Evolutionary conservation across 2,329 filamentous ascomycete species (phyloP), one percentile per base, ranked within the genome.

Genomic region (Coniochaeta prunicola): DNA sequence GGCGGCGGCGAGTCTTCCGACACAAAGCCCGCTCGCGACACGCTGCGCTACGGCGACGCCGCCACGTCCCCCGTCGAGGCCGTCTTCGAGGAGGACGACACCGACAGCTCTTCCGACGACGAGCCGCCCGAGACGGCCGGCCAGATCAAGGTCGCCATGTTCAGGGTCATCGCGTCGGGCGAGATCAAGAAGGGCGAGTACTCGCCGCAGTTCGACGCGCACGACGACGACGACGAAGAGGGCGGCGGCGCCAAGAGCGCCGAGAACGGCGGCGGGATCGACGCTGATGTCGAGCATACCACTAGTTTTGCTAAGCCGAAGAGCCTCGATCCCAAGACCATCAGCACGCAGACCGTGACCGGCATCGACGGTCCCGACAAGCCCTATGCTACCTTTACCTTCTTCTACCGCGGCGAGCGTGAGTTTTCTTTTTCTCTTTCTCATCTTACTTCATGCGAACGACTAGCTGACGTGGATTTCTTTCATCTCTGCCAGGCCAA

Each of bases 131-230:
- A 97, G 78, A 91, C 94, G 12, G 90, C 94, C 5, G 94, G 94
- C 10, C 94, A 99, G 76, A 99, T 99, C 77, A 97, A 97, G 76
- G 92, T 99, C 19, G 92, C 93, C 62, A 86, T 99, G 77, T 97
- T 97, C 74, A 87, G 94, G 30, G 94, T 99, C 9, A 80, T 97
- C 53, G 94, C 94, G 1, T 96, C 92, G 7, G 94, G 94, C 15
- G 94, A 97, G 73, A 96, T 99, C 70, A 97, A 97, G 76, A 91
- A 92, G 70, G 94, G 94, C 63, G 94, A 99, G 74, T 99, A 97
- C 73, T 96, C 92, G 1, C 94, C 94, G 13, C 94, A 97, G 69
- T 97, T 97, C 64, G 92, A 96, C 71, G 93, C 93, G 2, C 91
- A 97, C 67, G 94, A 97, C 68, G 93, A 96, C 63, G 92, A 96